Conservation (phyloP, 352 stramenopile species). For the Globisporangium paroecandrum region DNA sequence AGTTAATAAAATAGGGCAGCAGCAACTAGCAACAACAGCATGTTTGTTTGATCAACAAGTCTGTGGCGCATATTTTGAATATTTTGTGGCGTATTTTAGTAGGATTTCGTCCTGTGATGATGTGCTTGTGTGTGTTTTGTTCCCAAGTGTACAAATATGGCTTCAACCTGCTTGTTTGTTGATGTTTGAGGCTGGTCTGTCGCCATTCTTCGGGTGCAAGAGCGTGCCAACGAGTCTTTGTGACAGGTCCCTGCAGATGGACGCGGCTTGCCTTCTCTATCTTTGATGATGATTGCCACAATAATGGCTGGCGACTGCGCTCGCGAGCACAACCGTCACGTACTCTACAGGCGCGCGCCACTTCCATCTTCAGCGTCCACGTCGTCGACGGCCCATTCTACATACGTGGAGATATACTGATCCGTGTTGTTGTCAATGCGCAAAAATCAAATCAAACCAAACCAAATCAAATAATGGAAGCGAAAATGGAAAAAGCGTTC, state of each 20-base stretch:
- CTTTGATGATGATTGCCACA: background rate
- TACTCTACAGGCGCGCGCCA: background rate
- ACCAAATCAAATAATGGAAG: background rate
- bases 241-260: background rate
- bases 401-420: background rate
- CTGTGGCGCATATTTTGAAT: background rate
- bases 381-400: background rate
- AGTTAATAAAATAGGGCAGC: background rate
- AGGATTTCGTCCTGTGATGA: background rate
- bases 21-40: background rate
- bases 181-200: background rate
- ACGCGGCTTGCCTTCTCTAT: too few relatives aligned
- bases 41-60: background rate
- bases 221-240: background rate
- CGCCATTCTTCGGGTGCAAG: background rate
- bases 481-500: background rate
- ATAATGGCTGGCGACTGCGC: conserved; percentile 3
- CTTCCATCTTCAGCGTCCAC: background rate
- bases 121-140: background rate
- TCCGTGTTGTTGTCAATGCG: background rate
- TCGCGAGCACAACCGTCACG: background rate
- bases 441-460: too few relatives aligned
- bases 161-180: background rate
- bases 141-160: background rate
- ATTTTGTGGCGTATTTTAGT: background rate